Evolutionary conservation across 495 filamentous ascomycete species (phyloP), one percentile per base, ranked within the genome.

Genomic region (Penicillium canescens): DNA sequence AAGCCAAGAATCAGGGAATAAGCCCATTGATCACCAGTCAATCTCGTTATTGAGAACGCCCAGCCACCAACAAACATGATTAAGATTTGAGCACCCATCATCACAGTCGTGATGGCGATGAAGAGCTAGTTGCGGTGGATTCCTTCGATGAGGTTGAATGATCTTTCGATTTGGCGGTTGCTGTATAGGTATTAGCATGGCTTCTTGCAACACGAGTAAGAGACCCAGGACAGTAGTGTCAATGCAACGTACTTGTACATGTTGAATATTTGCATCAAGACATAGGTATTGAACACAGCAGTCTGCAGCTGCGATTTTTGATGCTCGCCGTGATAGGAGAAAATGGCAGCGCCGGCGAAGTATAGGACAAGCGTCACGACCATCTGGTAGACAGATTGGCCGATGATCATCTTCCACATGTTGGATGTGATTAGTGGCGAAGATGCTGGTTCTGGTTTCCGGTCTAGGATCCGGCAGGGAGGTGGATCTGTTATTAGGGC

Each of bases 231-330:
- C 5, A 2, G 18, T 6, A 3, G 8, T 14, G 2, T 23, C 3
- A 6, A 51, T 39, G 3, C 3, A 6, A 51, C 49, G 3, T 51
- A 51, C 49, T 51, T 51, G 31, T 85, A 78, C 59, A 85, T 71
- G 59, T 91, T 91, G 75, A 90, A 90, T 58, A 91, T 88, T 56
- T 90, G 87, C 84, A 91, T 88, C 86, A 86, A 91, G 28, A 89
- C 85, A 58, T 88, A 91, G 0, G 84, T 86, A 67, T 91, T 91
- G 72, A 91, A 90, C 24, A 91, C 75, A 28, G 88, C 63, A 3
- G 86, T 86, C 51, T 78, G 66, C 37, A 88, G 65, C 14, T 75
- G 62, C n/a, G 49, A 51, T 26, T 6, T 43, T 18, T 51, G 16
- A 26, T 24, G 18, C 7, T 8, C 39, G 12, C 14, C 18, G 3